Conservation (phyloP, 176 grass and related monocot genomes). For the Themeda triandra region DNA sequence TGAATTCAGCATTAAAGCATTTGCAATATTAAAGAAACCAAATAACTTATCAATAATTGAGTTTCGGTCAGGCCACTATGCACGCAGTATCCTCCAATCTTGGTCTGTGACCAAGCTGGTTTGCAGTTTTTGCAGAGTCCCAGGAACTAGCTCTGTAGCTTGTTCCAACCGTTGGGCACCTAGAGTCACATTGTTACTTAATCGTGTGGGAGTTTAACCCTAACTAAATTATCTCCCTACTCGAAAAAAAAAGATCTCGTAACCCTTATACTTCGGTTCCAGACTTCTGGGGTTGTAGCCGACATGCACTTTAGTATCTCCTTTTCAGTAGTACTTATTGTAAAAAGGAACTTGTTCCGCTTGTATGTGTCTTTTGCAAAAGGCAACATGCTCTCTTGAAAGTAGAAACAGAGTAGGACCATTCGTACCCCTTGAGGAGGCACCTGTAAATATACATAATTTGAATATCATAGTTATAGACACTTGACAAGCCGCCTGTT, state of each 20-base stretch:
- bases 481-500: not conserved
- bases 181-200: not conserved
- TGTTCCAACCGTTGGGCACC: not conserved
- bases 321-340: slow-evolving; percentile 14
- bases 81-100: not conserved
- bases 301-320: slow-evolving; percentile 26
- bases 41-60: not conserved
- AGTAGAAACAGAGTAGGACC: not conserved
- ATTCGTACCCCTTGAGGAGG: not conserved
- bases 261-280: not conserved
- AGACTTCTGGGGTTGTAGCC: not conserved
- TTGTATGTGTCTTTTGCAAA: slow-evolving; percentile 1
- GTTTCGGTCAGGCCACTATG: not conserved
- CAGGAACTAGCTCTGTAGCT: not conserved
- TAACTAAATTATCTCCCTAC: not conserved
- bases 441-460: not conserved
- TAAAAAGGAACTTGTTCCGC: slow-evolving; percentile 1
- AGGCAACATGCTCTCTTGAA: not conserved
- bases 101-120: not conserved
- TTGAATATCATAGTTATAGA: not conserved
- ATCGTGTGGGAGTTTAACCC: slow-evolving; percentile 1
- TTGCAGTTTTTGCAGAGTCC: not conserved
- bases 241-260: not conserved
- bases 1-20: not conserved
- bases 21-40: slow-evolving; percentile 3